A percentile compares a stretch with the other conserved stretches of the same genome.
Evolutionary conservation across 495 filamentous ascomycete species (phyloP).

Genomic region (Annulohypoxylon moriforme): DNA sequence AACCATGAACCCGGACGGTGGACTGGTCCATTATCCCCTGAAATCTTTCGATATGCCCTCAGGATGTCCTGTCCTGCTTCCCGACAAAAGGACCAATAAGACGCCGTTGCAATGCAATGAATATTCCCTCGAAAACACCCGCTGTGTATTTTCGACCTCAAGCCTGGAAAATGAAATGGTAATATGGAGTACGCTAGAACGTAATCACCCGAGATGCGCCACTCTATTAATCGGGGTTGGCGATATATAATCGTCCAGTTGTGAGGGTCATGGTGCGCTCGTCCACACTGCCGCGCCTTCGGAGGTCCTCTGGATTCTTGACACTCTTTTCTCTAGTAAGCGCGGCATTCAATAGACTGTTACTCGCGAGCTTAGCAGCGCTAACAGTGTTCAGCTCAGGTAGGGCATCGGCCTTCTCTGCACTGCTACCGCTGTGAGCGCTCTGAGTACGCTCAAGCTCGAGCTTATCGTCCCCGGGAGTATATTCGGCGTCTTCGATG

Average conservation of each 20-base stretch:
- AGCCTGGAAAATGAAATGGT: slow-evolving; percentile 14
- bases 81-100: slow-evolving; percentile 27
- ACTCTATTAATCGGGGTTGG: slow-evolving; percentile 81
- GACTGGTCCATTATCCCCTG: slow-evolving; percentile 33
- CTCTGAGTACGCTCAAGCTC: slow-evolving; percentile 58
- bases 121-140: slow-evolving; percentile 24
- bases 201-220: not conserved
- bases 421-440: slow-evolving; percentile 66
- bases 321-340: slow-evolving; percentile 71
- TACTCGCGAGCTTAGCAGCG: slow-evolving; percentile 59
- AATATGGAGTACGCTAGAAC: not conserved
- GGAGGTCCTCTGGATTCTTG: slow-evolving; percentile 78
- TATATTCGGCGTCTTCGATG: slow-evolving; percentile 51
- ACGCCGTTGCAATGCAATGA: slow-evolving; percentile 49
- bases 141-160: slow-evolving; percentile 13
- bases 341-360: slow-evolving; percentile 63
- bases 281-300: slow-evolving; percentile 91
- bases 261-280: slow-evolving; percentile 89
- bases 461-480: slow-evolving; percentile 58
- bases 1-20: slow-evolving; percentile 43
- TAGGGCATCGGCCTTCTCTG: slow-evolving; percentile 62
- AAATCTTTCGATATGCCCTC: slow-evolving; percentile 40
- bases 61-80: slow-evolving; percentile 35
- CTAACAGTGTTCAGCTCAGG: slow-evolving; percentile 53
- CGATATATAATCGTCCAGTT: slow-evolving; percentile 84